A percentile compares a stretch with the other conserved stretches of the same genome.
These are phyloP conservation scores for Flaveria floridana DNA, from an alignment of 140 eudicot species.

Conservation along the genomic window DNA sequence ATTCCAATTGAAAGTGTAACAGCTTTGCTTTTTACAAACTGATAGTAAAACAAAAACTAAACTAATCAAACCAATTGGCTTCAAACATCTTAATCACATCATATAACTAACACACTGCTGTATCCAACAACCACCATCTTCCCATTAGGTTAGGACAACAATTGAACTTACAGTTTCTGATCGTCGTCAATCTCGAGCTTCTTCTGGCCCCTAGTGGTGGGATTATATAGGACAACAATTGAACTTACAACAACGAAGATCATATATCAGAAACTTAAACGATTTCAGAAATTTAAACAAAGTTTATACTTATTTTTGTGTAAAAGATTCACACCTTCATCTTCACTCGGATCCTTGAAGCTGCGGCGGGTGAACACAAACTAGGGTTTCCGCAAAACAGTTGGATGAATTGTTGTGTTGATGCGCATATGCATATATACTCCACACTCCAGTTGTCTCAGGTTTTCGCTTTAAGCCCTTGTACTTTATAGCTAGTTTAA, in stretches of 20 bases:
- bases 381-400: conserved; percentile 34
- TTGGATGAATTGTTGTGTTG: background rate
- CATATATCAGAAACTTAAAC: background rate
- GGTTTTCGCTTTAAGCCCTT: conserved; percentile 4
- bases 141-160: background rate
- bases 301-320: background rate
- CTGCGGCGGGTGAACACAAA: conserved; percentile 30
- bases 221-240: too few relatives aligned
- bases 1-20: too few relatives aligned
- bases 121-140: too few relatives aligned
- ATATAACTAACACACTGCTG: too few relatives aligned
- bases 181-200: conserved; percentile 82
- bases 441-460: background rate
- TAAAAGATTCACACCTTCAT: conserved; percentile 27
- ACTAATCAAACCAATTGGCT: too few relatives aligned
- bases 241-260: conserved; percentile 36
- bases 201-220: conserved; percentile 81
- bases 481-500: too few relatives aligned
- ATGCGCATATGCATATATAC: background rate
- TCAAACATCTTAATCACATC: too few relatives aligned
- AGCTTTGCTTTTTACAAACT: too few relatives aligned
- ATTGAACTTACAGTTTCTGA: conserved; percentile 56
- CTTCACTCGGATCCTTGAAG: conserved; percentile 28
- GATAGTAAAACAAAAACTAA: too few relatives aligned
- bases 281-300: background rate